These are phyloP conservation scores for Jamesozyma spencerorum DNA, from an alignment of 805 yeast species.

Conservation along the genomic window DNA sequence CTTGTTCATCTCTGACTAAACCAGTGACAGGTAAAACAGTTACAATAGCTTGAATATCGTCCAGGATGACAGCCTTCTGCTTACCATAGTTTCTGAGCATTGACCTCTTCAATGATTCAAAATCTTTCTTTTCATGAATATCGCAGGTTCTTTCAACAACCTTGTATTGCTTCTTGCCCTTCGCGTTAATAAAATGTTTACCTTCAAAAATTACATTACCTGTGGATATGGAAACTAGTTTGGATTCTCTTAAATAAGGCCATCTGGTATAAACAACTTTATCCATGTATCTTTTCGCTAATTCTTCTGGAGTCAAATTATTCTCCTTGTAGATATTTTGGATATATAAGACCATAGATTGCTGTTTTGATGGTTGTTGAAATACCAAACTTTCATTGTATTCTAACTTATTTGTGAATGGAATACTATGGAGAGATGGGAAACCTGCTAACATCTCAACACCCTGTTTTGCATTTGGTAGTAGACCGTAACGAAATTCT, in stretches of 20 bases:
- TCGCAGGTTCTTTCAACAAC: constrained; percentile 34
- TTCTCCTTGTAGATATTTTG: constrained; percentile 39
- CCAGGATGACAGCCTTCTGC: constrained; percentile 54
- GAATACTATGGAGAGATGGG: constrained; percentile 70
- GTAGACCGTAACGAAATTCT: constrained; percentile 45
- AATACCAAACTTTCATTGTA: constrained; percentile 65
- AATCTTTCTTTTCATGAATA: constrained; percentile 40
- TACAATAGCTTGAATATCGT: constrained; percentile 47
- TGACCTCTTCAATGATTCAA: constrained; percentile 33
- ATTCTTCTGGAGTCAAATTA: constrained; percentile 51
- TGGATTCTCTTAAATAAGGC: constrained; percentile 86
- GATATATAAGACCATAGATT: constrained; percentile 63
- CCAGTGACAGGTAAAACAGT: constrained; percentile 75
- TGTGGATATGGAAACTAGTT: constrained; percentile 55
- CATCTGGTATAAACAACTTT: constrained; percentile 66
- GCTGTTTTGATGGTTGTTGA: constrained; percentile 76
- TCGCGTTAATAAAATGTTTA: constrained; percentile 4
- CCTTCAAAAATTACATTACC: constrained; percentile 37
- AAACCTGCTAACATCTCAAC: constrained; percentile 75
- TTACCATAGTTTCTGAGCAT: constrained; percentile 38
- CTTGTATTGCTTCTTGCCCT: constrained; percentile 25
- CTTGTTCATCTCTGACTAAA: constrained; percentile 53
- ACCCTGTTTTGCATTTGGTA: constrained; percentile 61
- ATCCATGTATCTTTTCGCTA: constrained; percentile 54
- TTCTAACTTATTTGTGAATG: constrained; percentile 45